Base-by-base conservation (phyloP, 495 filamentous ascomycete species). In the Penicillium verhagenii region DNA sequence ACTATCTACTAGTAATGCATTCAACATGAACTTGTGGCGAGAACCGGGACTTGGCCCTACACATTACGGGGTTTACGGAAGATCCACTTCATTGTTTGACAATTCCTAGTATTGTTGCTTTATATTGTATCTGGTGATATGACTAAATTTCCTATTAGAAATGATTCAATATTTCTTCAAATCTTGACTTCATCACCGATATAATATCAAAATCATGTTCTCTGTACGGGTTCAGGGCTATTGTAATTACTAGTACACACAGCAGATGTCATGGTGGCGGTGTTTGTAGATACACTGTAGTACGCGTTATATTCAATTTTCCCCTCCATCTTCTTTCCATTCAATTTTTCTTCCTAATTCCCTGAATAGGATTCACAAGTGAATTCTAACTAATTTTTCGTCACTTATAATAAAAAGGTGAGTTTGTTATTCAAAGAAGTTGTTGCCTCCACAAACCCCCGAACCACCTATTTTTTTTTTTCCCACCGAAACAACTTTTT, bases 401-500 rank as follows among this genome's bases (percentile, higher is more conserved):
- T 35, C 14, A n/a, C 33, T 35, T 35, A n/a, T n/a, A n/a, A n/a
- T n/a, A 2, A 31, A 31, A 5, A 35, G 33, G 33, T 35, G 13
- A 35, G 33, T 35, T n/a, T 38, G 19, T 10, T 8, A 20, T 37
- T 19, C 28, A 20, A 35, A 11, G 18, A 28, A 10, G 18, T 28
- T 50, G n/a, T 48, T 28, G 19, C 23, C 6, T 43, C 40, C 40
- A 20, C 23, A 43, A 21, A 43, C 0, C 40, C 7, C n/a, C 23
- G 43, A 26, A 24, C 23, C 43, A 26, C 8, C n/a, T n/a, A 25
- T 13, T 44, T 49, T 53, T 63, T 57, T 59, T 60, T 57, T 54
- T 55, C 57, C 50, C 53, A 55, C 63, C 62, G 62, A 65, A 62
- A 59, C 53, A 54, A 65, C 56, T 58, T 64, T 64, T 64, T 59